Base-by-base conservation (phyloP, 108 stramenopile genomes). In the Pseudonitzschia delicatissima region DNA sequence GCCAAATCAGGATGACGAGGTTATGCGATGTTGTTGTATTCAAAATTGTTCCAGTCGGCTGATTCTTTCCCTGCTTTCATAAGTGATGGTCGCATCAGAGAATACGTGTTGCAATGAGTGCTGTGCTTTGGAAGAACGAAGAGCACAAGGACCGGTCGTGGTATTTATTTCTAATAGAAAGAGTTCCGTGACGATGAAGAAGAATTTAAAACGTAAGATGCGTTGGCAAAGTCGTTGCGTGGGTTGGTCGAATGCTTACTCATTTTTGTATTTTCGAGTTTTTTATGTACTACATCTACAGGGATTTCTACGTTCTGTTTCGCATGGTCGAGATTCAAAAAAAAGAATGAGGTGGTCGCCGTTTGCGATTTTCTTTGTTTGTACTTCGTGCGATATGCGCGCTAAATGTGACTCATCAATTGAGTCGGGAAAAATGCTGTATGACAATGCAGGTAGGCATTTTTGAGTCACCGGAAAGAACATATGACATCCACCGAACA, bases 341-440 rank as follows among this genome's bases (percentile, higher is more conserved):
- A 39, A 39, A 39, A 39, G 8, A 39, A 48, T 23, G 21, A 3
- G 20, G 20, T 8, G 47, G 47, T 48, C 23, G 20, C 20, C 20
- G 17, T 17, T 48, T 18, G 21, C 47, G 47, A 21, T 2, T 2
- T 21, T 48, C 47, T 48, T 48, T 48, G 20, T 48, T 48, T 17
- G 47, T n/a, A n/a, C n/a, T n/a, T n/a, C 47, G 47, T 48, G 47
- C 47, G 47, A 23, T 21, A 23, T 48, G 47, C 47, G 47, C 47
- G 21, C 6, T 23, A 48, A 48, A 48, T 48, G 47, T 48, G 47
- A 48, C 47, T 48, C 47, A 48, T n/a, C n/a, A n/a, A n/a, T n/a
- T n/a, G n/a, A n/a, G n/a, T n/a, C 47, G 2, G 21, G 2, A 48
- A 48, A 45, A 6, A 13, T 13, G n/a, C n/a, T n/a, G 4, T 4